A percentile compares a stretch with the other conserved stretches of the same genome.
phyloP scores from a whole-genome alignment of 2,329 filamentous ascomycete species.

The Xylaria sp. region DNA sequence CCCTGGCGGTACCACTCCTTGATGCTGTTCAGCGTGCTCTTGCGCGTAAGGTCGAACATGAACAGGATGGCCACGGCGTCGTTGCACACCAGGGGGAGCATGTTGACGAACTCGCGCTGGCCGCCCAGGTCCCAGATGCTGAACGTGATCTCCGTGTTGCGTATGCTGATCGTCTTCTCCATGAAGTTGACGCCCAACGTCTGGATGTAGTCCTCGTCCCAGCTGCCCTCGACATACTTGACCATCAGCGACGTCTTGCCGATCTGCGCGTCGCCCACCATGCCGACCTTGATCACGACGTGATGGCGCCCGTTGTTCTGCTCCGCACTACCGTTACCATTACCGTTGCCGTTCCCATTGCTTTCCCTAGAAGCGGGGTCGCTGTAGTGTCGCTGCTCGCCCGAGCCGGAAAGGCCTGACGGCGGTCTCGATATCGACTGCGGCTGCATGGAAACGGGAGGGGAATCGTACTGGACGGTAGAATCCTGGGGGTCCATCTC shows the following conservation, averaged over 20 bases:
- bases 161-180: conserved; percentile 99
- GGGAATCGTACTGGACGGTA: conserved; percentile 49
- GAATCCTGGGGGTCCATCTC: conserved; percentile 48
- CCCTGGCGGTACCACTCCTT: conserved; percentile 99
- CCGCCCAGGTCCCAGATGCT: conserved; percentile 99
- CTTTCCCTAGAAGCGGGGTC: conserved; percentile 50
- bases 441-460: conserved; percentile 45
- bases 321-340: conserved; percentile 38
- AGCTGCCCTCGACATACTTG: conserved; percentile 98
- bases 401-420: conserved; percentile 54
- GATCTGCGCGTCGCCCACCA: conserved; percentile 99
- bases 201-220: conserved; percentile 99
- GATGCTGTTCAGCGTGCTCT: conserved; percentile 98
- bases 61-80: conserved; percentile 98
- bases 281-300: conserved; percentile 98
- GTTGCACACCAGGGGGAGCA: conserved; percentile 98
- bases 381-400: conserved; percentile 44
- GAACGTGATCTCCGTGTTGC: conserved; percentile 99
- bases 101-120: conserved; percentile 99
- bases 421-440: conserved; percentile 57
- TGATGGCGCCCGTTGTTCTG: conserved; percentile 60
- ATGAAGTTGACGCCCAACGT: conserved; percentile 99
- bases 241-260: conserved; percentile 99
- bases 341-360: conserved; percentile 32
- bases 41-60: conserved; percentile 98